Percentiles rank a stretch among this genome's conserved stretches.
phyloP scores from a whole-genome alignment of 805 yeast genomes.

The Debaryomyces tyrocola region DNA sequence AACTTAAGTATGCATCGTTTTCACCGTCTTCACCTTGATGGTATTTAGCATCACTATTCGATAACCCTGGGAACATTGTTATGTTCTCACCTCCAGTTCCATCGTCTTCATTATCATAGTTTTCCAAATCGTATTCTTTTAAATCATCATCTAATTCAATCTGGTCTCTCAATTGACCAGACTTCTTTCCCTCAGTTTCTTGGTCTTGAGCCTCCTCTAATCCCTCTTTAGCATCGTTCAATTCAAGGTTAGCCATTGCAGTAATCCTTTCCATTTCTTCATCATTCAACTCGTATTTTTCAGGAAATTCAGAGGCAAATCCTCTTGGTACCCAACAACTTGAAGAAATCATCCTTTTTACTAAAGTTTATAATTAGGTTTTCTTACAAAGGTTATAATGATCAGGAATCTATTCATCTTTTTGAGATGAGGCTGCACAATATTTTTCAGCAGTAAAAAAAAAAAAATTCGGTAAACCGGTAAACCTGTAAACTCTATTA shows the following conservation, averaged over 20 bases:
- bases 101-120: conserved; percentile 71
- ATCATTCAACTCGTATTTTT: conserved; percentile 82
- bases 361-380: not conserved
- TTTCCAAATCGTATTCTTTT: conserved; percentile 83
- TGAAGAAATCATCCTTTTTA: conserved; percentile 73
- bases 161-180: conserved; percentile 45
- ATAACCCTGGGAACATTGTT: conserved; percentile 70
- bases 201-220: conserved; percentile 48
- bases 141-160: conserved; percentile 77
- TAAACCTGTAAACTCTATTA: not conserved
- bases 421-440: conserved; percentile 5
- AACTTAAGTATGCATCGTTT: conserved; percentile 60
- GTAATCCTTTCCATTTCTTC: conserved; percentile 90
- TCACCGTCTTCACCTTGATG: conserved; percentile 45
- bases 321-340: conserved; percentile 97
- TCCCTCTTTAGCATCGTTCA: conserved; percentile 72
- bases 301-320: conserved; percentile 89
- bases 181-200: conserved; percentile 21
- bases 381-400: not conserved
- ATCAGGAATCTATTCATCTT: not conserved
- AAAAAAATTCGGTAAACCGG: conserved; percentile 3
- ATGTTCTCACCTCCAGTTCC: conserved; percentile 59
- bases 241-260: conserved; percentile 78
- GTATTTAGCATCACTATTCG: conserved; percentile 57
- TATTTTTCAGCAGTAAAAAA: not conserved